A percentile compares a stretch with the other conserved stretches of the same genome.
phyloP scores from a whole-genome alignment of 352 stramenopile species.

The Thalassiosira mediterranea region DNA sequence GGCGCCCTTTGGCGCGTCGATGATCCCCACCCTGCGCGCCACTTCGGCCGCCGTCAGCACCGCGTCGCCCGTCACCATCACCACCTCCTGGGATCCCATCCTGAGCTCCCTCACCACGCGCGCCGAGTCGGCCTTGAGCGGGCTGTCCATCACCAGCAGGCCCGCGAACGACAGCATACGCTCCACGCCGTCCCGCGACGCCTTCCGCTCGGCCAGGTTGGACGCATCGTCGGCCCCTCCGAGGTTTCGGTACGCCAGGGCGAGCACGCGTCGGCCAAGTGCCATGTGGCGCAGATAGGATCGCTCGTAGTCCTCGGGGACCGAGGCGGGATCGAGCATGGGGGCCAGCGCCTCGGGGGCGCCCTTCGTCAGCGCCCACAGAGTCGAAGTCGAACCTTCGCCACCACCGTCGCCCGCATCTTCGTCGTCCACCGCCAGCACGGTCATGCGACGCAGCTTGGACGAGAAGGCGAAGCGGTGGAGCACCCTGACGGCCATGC shows the following conservation, averaged over 20 bases:
- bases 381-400: constrained; percentile 17
- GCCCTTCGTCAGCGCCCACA: constrained; percentile 91
- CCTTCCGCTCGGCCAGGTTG: constrained; percentile 33
- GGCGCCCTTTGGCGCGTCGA: constrained; percentile 64
- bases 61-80: constrained; percentile 99
- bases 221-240: constrained; percentile 53
- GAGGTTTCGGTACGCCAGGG: constrained; percentile 94
- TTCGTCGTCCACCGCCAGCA: constrained; percentile 46
- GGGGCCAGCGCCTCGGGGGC: constrained; percentile 92
- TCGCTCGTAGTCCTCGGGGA: constrained; percentile 89
- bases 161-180: constrained; percentile 92
- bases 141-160: constrained; percentile 93
- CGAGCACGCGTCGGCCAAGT: constrained; percentile 89
- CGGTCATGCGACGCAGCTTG: constrained; percentile 94
- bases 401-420: neutral
- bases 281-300: constrained; percentile 83
- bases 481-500: constrained; percentile 82
- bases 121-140: constrained; percentile 93
- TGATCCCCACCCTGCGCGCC: constrained; percentile 93
- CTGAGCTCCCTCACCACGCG: constrained; percentile 92
- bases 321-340: constrained; percentile 84
- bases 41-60: constrained; percentile 97
- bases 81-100: constrained; percentile 90
- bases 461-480: constrained; percentile 95
- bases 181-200: constrained; percentile 63